Percentiles rank a stretch among this genome's conserved stretches.
Evolutionary conservation across 352 stramenopile genomes (phyloP).

Genomic region (Pythium sukuiense): DNA sequence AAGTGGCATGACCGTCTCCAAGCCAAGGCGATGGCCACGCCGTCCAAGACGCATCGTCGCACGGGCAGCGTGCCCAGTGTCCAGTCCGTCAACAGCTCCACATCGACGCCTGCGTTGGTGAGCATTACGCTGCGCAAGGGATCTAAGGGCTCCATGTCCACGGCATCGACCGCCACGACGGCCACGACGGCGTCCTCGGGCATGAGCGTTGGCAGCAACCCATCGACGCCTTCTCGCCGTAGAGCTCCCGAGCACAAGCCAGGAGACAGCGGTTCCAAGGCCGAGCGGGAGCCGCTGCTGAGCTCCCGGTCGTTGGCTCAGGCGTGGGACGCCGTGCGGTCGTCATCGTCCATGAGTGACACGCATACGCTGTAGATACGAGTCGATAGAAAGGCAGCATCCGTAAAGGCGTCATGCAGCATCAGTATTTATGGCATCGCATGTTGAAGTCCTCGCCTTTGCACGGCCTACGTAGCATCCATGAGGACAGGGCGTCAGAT

Average conservation of each 20-base stretch:
- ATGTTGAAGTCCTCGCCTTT: constrained; percentile 3
- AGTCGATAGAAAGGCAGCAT: not conserved
- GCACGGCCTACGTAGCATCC: not conserved
- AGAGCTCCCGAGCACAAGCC: constrained; percentile 5
- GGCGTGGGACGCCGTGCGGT: constrained; percentile 40
- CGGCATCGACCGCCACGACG: constrained; percentile 7
- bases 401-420: not conserved
- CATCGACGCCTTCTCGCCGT: not conserved
- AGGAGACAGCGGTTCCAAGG: constrained; percentile 34
- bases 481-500: not conserved
- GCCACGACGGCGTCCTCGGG: constrained; percentile 15
- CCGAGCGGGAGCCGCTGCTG: constrained; percentile 64
- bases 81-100: not conserved
- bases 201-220: not conserved
- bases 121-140: constrained; percentile 15
- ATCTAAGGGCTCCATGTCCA: constrained; percentile 5
- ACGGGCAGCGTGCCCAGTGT: not conserved
- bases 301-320: constrained; percentile 52
- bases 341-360: constrained; percentile 9
- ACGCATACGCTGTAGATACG: not conserved
- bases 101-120: constrained; percentile 13
- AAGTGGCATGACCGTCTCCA: constrained; percentile 17
- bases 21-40: constrained; percentile 1
- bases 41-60: not conserved
- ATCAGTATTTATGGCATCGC: not conserved